phyloP scores from a whole-genome alignment of 2,329 filamentous ascomycete genomes.

The Leptographium radiaticola region DNA sequence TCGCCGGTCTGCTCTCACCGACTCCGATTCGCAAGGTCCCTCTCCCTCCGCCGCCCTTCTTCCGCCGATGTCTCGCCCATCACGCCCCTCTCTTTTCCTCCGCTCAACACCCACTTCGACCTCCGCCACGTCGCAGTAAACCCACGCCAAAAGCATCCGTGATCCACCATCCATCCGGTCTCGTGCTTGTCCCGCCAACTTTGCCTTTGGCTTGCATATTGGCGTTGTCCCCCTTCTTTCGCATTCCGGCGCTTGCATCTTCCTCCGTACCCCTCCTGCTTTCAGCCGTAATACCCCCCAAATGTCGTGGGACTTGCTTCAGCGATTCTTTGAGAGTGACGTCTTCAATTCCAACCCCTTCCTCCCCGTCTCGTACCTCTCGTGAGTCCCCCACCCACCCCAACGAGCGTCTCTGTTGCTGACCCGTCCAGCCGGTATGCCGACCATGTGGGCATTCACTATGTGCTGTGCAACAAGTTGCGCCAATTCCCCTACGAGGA shows the following conservation, averaged over 20 bases:
- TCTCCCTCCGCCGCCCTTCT: background rate
- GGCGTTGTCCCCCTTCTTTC: background rate
- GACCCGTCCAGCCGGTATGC: conserved; percentile 55
- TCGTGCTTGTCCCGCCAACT: background rate
- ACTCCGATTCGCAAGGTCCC: background rate
- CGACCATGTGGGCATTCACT: conserved; percentile 81
- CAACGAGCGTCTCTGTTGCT: conserved; percentile 1
- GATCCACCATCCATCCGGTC: background rate
- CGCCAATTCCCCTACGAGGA: conserved; percentile 83
- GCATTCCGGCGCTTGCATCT: background rate
- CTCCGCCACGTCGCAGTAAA: conserved; percentile 4
- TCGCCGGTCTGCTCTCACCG: background rate
- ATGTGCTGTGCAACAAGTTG: conserved; percentile 78
- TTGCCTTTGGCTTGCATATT: background rate
- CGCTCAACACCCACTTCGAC: background rate
- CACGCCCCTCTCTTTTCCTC: conserved; percentile 1
- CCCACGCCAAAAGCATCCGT: background rate
- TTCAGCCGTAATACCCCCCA: conserved; percentile 1
- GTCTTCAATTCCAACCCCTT: conserved; percentile 88
- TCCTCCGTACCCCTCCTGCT: background rate
- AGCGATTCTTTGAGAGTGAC: conserved; percentile 85
- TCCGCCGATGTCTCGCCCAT: conserved; percentile 11
- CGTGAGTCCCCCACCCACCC: conserved; percentile 39
- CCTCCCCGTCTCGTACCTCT: conserved; percentile 77
- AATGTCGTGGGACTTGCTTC: conserved; percentile 77